phyloP scores from a whole-genome alignment of 352 stramenopile species.

The Phytophthora rubi region DNA sequence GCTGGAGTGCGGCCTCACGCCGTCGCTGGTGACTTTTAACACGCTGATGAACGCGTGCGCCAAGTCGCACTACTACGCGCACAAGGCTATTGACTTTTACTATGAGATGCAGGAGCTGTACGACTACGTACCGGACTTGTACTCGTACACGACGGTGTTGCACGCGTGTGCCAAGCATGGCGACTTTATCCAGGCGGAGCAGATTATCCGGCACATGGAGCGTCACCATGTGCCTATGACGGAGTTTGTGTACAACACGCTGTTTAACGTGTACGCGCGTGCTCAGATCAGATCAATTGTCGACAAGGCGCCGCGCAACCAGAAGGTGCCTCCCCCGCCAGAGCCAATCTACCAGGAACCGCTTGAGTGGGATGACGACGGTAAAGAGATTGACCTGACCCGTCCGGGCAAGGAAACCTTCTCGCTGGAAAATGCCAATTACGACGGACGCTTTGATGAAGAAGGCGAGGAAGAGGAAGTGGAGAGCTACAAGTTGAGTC shows the following conservation, averaged over 20 bases:
- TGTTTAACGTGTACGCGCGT: slow-evolving; percentile 84
- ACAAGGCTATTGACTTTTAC: slow-evolving; percentile 88
- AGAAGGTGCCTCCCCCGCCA: slow-evolving; percentile 32
- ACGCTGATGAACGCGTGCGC: slow-evolving; percentile 82
- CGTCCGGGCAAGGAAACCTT: slow-evolving; percentile 68
- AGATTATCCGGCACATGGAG: slow-evolving; percentile 79
- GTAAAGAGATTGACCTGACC: slow-evolving; percentile 74
- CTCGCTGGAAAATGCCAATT: slow-evolving; percentile 69
- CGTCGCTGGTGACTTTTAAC: slow-evolving; percentile 79
- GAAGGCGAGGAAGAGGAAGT: slow-evolving; percentile 57
- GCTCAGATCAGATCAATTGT: slow-evolving; percentile 76
- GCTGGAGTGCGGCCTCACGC: slow-evolving; percentile 71
- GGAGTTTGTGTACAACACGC: slow-evolving; percentile 72
- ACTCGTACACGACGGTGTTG: slow-evolving; percentile 83
- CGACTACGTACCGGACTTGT: slow-evolving; percentile 78
- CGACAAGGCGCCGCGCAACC: slow-evolving; percentile 70
- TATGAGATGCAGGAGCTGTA: slow-evolving; percentile 89
- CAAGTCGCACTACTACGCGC: slow-evolving; percentile 86
- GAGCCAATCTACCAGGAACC: slow-evolving; percentile 72
- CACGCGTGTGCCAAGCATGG: slow-evolving; percentile 81
- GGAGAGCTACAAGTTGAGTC: slow-evolving; percentile 49
- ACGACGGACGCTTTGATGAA: slow-evolving; percentile 68
- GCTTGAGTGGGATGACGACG: slow-evolving; percentile 79
- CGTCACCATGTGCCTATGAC: slow-evolving; percentile 71
- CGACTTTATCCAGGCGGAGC: slow-evolving; percentile 74